These are phyloP conservation scores for Ampelocalamus luodianensis DNA, from an alignment of 176 grass and related monocot species.

Conservation along the genomic window DNA sequence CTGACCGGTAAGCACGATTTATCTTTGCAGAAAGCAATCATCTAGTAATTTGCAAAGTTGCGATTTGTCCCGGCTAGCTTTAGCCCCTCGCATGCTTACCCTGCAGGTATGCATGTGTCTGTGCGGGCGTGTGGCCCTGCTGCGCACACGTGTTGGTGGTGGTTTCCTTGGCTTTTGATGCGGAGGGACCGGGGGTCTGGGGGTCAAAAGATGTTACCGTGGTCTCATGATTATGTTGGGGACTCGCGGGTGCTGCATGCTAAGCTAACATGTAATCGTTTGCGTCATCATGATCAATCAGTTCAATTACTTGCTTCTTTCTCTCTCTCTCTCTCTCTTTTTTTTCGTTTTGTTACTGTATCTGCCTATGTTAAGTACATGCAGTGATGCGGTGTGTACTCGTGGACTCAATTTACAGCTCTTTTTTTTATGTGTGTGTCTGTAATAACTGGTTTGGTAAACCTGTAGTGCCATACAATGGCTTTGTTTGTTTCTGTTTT, in stretches of 20 bases:
- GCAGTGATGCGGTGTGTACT: no score
- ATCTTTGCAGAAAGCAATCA: neutral
- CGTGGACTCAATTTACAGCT: neutral
- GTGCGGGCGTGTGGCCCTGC: neutral
- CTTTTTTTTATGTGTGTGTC: no score
- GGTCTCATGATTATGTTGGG: neutral
- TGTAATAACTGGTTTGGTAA: no score
- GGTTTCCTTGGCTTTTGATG: neutral
- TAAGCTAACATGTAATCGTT: conserved; percentile 4
- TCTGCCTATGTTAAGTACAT: no score
- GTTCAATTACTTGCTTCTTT: no score
- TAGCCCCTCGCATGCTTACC: neutral
- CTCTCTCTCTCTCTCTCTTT: no score
- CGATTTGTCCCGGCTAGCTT: conserved; percentile 38
- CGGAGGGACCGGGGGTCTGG: neutral
- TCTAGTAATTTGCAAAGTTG: neutral
- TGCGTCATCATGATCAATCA: neutral
- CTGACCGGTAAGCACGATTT: neutral
- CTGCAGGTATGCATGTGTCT: no score
- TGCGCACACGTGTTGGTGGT: neutral
- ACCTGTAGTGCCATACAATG: no score
- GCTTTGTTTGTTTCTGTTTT: no score
- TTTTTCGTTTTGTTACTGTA: no score
- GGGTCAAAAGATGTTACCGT: neutral
- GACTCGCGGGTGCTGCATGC: neutral